Percentiles rank a stretch among this genome's conserved stretches.
phyloP scores from a whole-genome alignment of 2,329 filamentous ascomycete species.

The Aureobasidium sp. region DNA sequence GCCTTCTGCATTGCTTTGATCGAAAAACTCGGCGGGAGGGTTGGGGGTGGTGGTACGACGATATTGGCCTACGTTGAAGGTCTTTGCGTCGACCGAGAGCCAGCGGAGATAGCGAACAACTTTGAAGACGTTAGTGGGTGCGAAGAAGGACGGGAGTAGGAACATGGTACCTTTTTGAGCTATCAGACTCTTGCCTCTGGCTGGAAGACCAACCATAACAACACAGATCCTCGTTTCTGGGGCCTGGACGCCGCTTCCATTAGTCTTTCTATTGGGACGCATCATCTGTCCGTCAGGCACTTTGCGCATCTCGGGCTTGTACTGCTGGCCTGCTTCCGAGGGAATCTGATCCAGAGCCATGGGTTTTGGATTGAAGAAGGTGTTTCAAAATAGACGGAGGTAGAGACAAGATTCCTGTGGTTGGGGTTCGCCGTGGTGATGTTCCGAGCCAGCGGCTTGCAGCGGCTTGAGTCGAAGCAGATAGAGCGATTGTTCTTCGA shows the following conservation, averaged over 20 bases:
- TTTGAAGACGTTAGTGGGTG: conserved; percentile 17
- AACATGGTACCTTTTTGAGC: conserved; percentile 81
- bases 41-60: conserved; percentile 84
- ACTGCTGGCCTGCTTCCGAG: conserved; percentile 8
- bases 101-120: conserved; percentile 75
- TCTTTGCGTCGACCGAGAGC: conserved; percentile 88
- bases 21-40: conserved; percentile 91
- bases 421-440: not conserved
- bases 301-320: conserved; percentile 17
- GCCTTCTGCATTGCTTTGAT: conserved; percentile 80
- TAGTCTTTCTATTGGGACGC: conserved; percentile 34
- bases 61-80: conserved; percentile 97
- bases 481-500: not conserved
- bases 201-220: conserved; percentile 96
- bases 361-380: not conserved
- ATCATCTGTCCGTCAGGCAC: conserved; percentile 8
- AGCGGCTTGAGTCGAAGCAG: not conserved
- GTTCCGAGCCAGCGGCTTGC: not conserved
- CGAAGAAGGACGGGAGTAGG: not conserved
- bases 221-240: conserved; percentile 97
- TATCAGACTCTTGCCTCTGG: conserved; percentile 93
- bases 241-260: conserved; percentile 70
- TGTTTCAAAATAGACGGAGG: not conserved
- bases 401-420: not conserved
- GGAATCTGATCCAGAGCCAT: conserved; percentile 15